Conservation (phyloP, 208 protist genomes). For the Acanthamoeba quina region DNA sequence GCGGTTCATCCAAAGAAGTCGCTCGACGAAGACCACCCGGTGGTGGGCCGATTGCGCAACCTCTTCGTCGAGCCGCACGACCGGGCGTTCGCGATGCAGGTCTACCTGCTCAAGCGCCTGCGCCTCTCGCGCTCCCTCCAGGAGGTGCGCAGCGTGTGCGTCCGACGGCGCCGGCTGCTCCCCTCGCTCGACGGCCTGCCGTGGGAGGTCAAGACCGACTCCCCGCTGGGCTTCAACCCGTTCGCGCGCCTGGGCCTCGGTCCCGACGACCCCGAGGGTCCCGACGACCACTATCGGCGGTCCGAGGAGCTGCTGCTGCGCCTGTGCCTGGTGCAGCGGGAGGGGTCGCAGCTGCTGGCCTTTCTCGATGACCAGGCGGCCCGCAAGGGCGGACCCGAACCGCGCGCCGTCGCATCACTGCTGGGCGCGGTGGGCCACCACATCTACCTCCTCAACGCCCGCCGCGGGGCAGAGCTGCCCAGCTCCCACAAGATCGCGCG, state of each 20-base stretch:
- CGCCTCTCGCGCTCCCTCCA: constrained; percentile 5
- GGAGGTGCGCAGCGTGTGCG: neutral
- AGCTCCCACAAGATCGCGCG: neutral
- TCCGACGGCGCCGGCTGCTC: neutral
- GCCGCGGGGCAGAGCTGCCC: neutral
- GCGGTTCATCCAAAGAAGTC: too few relatives aligned
- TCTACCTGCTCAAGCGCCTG: neutral
- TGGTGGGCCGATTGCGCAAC: neutral
- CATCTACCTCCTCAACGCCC: constrained; percentile 8
- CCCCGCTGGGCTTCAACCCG: constrained; percentile 39
- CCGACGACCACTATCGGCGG: neutral
- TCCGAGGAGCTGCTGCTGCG: neutral
- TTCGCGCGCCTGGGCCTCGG: neutral
- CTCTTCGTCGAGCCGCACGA: constrained; percentile 32
- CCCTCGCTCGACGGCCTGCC: neutral
- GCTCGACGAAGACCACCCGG: neutral
- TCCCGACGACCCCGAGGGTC: too few relatives aligned
- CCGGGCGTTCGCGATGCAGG: neutral
- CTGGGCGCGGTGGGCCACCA: neutral
- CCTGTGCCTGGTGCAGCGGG: neutral
- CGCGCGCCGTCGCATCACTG: neutral
- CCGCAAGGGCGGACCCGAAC: neutral
- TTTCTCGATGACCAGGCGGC: neutral
- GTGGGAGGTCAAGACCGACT: constrained; percentile 15
- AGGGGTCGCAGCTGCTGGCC: constrained; percentile 3